These are phyloP conservation scores for Hibiscus trionum DNA, from an alignment of 345 rosid species.

Conservation along the genomic window DNA sequence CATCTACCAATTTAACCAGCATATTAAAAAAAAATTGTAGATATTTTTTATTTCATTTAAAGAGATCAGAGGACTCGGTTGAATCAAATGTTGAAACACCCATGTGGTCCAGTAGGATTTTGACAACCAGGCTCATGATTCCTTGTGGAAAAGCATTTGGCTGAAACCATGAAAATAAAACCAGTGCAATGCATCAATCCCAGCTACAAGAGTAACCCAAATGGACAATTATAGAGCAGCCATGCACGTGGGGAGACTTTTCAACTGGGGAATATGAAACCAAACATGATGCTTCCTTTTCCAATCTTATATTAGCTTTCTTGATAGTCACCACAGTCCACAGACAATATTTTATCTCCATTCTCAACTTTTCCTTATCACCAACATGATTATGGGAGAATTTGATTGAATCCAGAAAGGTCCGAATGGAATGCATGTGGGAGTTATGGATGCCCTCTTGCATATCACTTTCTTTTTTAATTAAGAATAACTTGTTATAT, in stretches of 20 bases:
- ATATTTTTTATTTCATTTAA: neutral
- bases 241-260: constrained; percentile 1
- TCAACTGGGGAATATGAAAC: constrained; percentile 1
- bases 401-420: constrained; percentile 19
- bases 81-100: neutral
- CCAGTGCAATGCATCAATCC: constrained; percentile 25
- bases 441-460: constrained; percentile 10
- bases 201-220: constrained; percentile 15
- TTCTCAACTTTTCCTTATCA: constrained; percentile 16
- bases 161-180: constrained; percentile 6
- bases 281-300: constrained; percentile 27
- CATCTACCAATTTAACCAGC: neutral
- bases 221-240: constrained; percentile 28
- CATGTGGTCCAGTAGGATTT: constrained; percentile 22
- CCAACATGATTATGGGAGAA: constrained; percentile 23
- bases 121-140: constrained; percentile 23
- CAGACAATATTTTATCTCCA: neutral
- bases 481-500: constrained; percentile 11
- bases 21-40: neutral
- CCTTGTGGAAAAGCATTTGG: constrained; percentile 10
- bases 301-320: constrained; percentile 13
- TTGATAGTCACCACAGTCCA: constrained; percentile 10
- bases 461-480: constrained; percentile 1
- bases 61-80: too few species aligned
- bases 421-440: constrained; percentile 34